Conservation (phyloP, 257 asterid species). For the Nicotiana undulata region DNA sequence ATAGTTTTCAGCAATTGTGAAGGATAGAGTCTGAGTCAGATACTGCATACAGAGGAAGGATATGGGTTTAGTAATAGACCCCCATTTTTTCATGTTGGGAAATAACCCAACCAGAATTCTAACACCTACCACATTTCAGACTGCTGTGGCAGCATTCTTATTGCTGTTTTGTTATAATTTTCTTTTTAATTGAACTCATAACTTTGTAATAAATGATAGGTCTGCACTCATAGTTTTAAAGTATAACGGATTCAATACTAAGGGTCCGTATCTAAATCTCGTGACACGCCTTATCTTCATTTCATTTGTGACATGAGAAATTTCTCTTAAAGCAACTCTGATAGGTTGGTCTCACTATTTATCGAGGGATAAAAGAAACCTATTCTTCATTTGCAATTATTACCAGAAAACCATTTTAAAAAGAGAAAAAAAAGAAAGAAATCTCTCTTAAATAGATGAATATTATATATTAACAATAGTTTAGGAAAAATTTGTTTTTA, state of each 20-base stretch:
- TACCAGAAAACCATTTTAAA: not conserved
- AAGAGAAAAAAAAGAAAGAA: too few relatives aligned
- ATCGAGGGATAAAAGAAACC: not conserved
- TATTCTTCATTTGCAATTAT: not conserved
- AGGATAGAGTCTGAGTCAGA: not conserved
- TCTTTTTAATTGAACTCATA: too few relatives aligned
- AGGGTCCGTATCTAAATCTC: too few relatives aligned
- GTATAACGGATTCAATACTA: too few relatives aligned
- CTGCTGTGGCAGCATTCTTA: not conserved
- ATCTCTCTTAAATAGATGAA: too few relatives aligned
- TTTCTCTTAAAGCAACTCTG: not conserved
- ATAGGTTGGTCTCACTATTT: not conserved
- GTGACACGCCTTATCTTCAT: too few relatives aligned
- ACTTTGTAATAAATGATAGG: too few relatives aligned
- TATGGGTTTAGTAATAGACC: slow-evolving; percentile 6
- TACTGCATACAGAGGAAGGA: not conserved
- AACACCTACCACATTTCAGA: not conserved
- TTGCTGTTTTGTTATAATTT: not conserved
- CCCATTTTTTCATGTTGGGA: slow-evolving; percentile 16
- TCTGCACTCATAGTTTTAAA: too few relatives aligned
- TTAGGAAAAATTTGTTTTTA: too few relatives aligned
- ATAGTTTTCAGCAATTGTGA: not conserved
- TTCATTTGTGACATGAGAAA: not conserved
- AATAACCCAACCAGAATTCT: slow-evolving; percentile 3
- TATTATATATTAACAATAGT: too few relatives aligned